phyloP scores from a whole-genome alignment of 75 land plant species.

The Picea sitchensis region DNA sequence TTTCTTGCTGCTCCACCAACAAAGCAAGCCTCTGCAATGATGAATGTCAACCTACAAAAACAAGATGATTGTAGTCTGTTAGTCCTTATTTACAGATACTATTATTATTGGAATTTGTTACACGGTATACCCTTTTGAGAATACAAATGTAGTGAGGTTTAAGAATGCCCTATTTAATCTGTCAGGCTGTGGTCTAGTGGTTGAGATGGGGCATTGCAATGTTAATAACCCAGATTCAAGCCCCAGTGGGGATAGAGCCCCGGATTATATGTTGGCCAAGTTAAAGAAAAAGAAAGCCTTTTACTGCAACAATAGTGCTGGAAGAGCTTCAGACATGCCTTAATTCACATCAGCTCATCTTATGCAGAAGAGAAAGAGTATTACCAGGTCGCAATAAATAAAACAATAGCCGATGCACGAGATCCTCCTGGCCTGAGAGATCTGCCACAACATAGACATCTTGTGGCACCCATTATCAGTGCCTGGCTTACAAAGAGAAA shows the following conservation, averaged over 20 bases:
- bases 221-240: not conserved
- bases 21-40: constrained; percentile 65
- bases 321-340: not conserved
- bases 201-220: not conserved
- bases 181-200: not conserved
- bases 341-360: not conserved
- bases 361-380: not conserved
- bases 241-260: not conserved
- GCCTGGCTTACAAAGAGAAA: constrained; percentile 66
- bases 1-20: constrained; percentile 76
- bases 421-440: constrained; percentile 67
- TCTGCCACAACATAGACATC: constrained; percentile 87
- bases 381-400: constrained; percentile 45
- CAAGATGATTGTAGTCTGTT: not conserved
- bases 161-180: not conserved
- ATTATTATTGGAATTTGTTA: not conserved
- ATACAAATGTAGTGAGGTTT: not conserved
- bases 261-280: not conserved
- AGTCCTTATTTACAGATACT: not conserved
- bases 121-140: not conserved
- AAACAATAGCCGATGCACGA: constrained; percentile 73
- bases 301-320: not conserved
- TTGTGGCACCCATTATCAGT: constrained; percentile 72
- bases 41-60: constrained; percentile 65
- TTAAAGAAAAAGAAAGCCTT: not conserved